Evolutionary conservation across 805 yeast genomes (phyloP), one percentile per base, ranked within the genome.

Genomic region (Ogataea wickerhamii): DNA sequence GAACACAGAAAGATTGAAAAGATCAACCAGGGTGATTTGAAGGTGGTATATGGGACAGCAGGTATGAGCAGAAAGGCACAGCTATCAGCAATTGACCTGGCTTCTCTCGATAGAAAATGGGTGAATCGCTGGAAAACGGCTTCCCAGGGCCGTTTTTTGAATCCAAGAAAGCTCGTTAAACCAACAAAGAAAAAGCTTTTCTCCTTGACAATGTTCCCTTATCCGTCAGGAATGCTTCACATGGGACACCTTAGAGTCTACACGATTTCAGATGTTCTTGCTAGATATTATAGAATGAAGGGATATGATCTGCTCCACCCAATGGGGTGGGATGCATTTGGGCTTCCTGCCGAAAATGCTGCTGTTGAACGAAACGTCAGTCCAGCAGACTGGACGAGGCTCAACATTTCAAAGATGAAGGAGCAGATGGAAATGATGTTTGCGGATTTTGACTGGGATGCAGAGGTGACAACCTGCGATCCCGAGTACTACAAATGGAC

Each of bases 261-360:
- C 60, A 84, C 96, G 1, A 87, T 93, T 21, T 79, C 89, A 50
- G 98, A 93, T 60, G 82, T 80, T 2, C 56, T 93, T 27, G 74
- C 95, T 1, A 68, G 98, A 47, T 91, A 75, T 59, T 75, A 86
- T 47, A 68, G 93, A 46, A 72, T 86, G 63, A 75, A 73, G 35
- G 96, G 96, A 1, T 74, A 71, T 49, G 65, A 79, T 26, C 96
- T 91, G 11, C 69, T 91, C 2, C 96, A 93, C 56, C 97, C 98
- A 0, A 89, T 93, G 95, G 98, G 98, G 0, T 93, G 97, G 97
- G 98, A 93, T 67, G 95, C 98, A 0, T 93, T 93, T 70, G 98
- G 98, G 1, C 68, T 93, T 19, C 98, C 98, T 0, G 98, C 98
- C 1, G 98, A 93, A 58, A 93, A 93, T 60, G 98, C 98, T 0